These are phyloP conservation scores for Aspergillus piperis DNA, from an alignment of 2,329 filamentous ascomycete species.

Conservation along the genomic window DNA sequence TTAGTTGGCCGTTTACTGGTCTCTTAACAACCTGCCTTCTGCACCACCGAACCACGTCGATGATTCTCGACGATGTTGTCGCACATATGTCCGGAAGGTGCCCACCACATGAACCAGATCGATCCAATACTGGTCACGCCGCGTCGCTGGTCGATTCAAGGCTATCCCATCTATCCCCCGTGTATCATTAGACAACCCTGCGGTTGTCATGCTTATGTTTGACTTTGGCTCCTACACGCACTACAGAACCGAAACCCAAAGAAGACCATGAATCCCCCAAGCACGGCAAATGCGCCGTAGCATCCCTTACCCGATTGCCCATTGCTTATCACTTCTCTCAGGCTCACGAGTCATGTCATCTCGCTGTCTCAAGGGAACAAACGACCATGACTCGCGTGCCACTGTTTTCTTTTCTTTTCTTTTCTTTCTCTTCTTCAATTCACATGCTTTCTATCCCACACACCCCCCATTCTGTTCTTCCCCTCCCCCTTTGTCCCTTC, in stretches of 20 bases:
- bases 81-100: conserved; percentile 13
- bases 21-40: background rate
- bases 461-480: background rate
- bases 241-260: conserved; percentile 11
- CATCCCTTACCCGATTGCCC: background rate
- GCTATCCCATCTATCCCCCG: conserved; percentile 17
- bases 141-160: conserved; percentile 23
- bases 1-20: conserved; percentile 43
- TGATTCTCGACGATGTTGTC: conserved; percentile 8
- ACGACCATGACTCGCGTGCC: background rate
- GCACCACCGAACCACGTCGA: conserved; percentile 8
- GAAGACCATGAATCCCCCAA: background rate
- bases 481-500: conserved; percentile 5
- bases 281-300: background rate
- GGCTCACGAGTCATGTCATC: background rate
- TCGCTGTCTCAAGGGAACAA: background rate
- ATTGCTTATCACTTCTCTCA: background rate
- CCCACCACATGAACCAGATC: conserved; percentile 21
- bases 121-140: conserved; percentile 41
- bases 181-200: conserved; percentile 17
- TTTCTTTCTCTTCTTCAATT: conserved; percentile 6
- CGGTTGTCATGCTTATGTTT: conserved; percentile 9
- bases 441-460: background rate
- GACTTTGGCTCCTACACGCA: conserved; percentile 10
- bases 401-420: background rate